Base-by-base conservation (phyloP, 257 asterid genomes). In the Capsicum rhomboideum region DNA sequence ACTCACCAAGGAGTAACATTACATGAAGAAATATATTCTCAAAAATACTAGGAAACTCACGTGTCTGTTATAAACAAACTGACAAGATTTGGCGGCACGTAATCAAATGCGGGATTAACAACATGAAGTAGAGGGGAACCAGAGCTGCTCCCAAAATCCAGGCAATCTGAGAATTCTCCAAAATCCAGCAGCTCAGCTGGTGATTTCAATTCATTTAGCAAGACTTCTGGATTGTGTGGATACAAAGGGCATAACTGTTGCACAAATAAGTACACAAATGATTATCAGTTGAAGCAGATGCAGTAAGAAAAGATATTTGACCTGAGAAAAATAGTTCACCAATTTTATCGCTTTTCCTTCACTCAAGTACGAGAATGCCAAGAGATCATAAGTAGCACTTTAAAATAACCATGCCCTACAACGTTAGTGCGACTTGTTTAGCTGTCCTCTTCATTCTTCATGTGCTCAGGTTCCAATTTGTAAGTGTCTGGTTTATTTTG, bases 221-320 rank as follows among this genome's bases (percentile, higher is more conserved):
- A 88, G 86, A 96, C 93, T 91, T 96, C 99, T 34, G 99, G 99
- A 92, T 93, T 94, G 93, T 96, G 99, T 59, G 99, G 99, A 90
- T 96, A 96, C 55, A 93, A 88, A 61, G 99, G 99, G 82, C 98
- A 96, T 85, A 96, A 64, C 98, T 96, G 97, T 56, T 69, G 85
- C 50, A 83, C 82, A 67, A 34, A 82, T 31, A 86, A 86, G 87
- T 66, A 20, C 46, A 83, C 37, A 86, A 52, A 50, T 77, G 13
- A 87, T 29, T 11, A 46, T 86, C 56, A 72, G 66, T 86, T 86
- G 72, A 80, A 77, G 52, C 82, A 82, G 37, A 74, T 75, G 83
- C n/a, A 74, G 80, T 46, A 21, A 58, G 84, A 84, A 82, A 84
- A 40, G 74, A 72, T 69, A 50, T 14, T 83, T 77, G 46, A 68